Evolutionary conservation across 2,329 filamentous ascomycete species (phyloP).

Genomic region (Cladosporium sp.): DNA sequence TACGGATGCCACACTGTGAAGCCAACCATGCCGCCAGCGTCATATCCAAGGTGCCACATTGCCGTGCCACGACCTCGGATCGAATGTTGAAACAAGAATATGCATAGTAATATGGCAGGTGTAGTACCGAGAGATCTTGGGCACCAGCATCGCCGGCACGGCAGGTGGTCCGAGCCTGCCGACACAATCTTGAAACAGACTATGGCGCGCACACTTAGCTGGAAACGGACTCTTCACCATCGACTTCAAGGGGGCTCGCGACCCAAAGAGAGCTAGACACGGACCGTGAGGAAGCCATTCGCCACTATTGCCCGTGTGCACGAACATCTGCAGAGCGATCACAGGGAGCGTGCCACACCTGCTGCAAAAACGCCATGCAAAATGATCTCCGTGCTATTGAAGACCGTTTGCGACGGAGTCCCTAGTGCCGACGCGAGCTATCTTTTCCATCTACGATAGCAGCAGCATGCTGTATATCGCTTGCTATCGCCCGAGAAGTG

Average conservation of each 20-base stretch:
- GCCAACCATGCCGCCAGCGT: neutral
- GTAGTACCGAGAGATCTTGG: constrained; percentile 6
- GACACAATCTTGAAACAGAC: constrained; percentile 17
- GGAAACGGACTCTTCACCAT: constrained; percentile 7
- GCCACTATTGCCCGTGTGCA: constrained; percentile 11
- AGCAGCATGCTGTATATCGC: neutral
- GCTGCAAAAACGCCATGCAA: constrained; percentile 8
- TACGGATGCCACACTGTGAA: neutral
- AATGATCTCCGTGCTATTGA: constrained; percentile 14
- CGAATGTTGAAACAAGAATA: constrained; percentile 10
- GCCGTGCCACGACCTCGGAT: constrained; percentile 14
- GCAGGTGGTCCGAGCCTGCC: constrained; percentile 16
- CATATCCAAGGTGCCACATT: neutral
- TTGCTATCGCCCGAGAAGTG: constrained; percentile 1
- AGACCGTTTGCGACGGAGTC: neutral
- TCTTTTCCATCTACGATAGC: constrained; percentile 1
- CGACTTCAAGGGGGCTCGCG: neutral
- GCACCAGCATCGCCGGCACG: constrained; percentile 2
- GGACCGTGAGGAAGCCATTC: constrained; percentile 11
- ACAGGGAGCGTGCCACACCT: constrained; percentile 5
- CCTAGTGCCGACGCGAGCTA: constrained; percentile 9
- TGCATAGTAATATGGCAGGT: constrained; percentile 10
- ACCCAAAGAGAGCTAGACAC: constrained; percentile 3
- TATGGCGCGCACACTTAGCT: constrained; percentile 8
- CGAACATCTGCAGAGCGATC: constrained; percentile 10